These are phyloP conservation scores for Picea sitchensis DNA, from an alignment of 75 land plant species.

Conservation along the genomic window DNA sequence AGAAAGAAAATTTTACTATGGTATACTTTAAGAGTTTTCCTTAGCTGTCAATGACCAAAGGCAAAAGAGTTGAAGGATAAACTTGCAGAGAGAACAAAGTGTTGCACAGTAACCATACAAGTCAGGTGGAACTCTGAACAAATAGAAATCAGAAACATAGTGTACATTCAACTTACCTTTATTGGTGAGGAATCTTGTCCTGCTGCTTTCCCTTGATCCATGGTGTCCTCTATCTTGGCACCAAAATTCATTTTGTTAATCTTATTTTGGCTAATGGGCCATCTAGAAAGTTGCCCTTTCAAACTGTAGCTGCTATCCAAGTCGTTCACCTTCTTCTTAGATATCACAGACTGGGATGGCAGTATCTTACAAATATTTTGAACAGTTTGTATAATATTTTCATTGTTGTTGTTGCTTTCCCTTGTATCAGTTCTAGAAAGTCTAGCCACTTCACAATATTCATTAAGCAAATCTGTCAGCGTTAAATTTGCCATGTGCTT, in stretches of 20 bases:
- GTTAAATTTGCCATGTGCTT: constrained; percentile 6
- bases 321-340: not conserved
- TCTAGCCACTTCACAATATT: not conserved
- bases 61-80: not conserved
- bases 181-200: not conserved
- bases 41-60: not conserved
- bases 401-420: not conserved
- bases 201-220: not conserved
- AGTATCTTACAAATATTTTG: constrained; percentile 5
- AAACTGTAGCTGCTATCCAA: not conserved
- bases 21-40: not conserved
- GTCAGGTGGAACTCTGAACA: not conserved
- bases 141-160: not conserved
- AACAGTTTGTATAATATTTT: not conserved
- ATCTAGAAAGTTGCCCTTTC: not conserved
- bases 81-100: not conserved
- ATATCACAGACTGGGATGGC: not conserved
- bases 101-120: not conserved
- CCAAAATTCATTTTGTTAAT: no score
- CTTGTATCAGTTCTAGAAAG: not conserved
- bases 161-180: not conserved
- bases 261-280: no score
- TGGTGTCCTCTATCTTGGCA: not conserved
- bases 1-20: not conserved
- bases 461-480: constrained; percentile 5